phyloP scores from a whole-genome alignment of 2,329 filamentous ascomycete species.

The Graphiopsis chlorocephala region DNA sequence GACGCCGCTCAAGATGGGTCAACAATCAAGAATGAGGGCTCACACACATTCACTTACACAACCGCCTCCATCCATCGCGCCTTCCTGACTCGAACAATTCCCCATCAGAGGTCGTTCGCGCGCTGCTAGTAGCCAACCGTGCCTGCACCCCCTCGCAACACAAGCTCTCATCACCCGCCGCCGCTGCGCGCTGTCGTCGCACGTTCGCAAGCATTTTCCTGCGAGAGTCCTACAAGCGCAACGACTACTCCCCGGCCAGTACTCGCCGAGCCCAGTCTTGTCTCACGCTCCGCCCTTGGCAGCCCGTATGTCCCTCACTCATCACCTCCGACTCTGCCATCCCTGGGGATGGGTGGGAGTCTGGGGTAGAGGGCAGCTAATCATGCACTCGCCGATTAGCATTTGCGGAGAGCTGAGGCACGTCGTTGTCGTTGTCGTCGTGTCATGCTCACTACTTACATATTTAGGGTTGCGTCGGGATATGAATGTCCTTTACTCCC shows the following conservation, averaged over 20 bases:
- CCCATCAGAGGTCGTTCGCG: neutral
- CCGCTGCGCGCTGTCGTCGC: neutral
- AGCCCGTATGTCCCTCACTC: conserved; percentile 12
- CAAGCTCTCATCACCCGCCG: neutral
- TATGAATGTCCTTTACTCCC: neutral
- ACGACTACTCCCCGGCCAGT: conserved; percentile 9
- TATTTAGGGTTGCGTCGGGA: neutral
- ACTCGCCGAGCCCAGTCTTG: conserved; percentile 11
- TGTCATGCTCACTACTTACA: neutral
- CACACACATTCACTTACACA: neutral
- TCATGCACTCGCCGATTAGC: neutral
- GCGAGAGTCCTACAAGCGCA: neutral
- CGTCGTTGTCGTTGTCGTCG: neutral
- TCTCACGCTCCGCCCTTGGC: conserved; percentile 8
- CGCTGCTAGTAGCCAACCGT: neutral
- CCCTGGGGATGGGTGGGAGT: neutral
- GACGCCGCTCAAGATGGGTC: neutral
- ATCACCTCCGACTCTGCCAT: conserved; percentile 1
- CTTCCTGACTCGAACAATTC: neutral
- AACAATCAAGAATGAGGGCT: neutral
- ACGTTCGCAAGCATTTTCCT: neutral
- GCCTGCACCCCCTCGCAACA: neutral
- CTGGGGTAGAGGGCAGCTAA: conserved; percentile 1
- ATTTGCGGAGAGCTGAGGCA: neutral
- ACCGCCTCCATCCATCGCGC: neutral